Percentiles rank a stretch among this genome's conserved stretches.
Evolutionary conservation across 176 grass and related monocot genomes (phyloP).

Genomic region (Microstegium vimineum): DNA sequence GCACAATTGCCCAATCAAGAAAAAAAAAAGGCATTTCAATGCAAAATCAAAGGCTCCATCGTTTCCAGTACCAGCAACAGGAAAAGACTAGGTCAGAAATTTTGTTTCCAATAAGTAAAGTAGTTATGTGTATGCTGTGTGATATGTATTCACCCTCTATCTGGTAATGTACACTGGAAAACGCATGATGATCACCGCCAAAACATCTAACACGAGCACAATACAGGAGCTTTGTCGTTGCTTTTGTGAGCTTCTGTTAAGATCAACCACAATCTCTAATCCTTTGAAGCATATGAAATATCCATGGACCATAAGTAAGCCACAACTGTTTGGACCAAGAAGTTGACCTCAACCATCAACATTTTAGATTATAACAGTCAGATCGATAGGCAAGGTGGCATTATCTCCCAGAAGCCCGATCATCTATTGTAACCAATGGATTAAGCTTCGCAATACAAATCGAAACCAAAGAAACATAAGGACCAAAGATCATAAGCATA

Average conservation of each 20-base stretch:
- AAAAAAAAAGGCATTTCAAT: background rate
- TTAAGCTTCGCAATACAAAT: constrained; percentile 1
- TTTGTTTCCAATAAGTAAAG: background rate
- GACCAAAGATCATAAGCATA: background rate
- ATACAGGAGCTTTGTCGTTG: too few relatives aligned
- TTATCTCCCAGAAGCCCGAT: constrained; percentile 14
- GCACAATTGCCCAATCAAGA: background rate
- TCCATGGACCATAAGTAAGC: background rate
- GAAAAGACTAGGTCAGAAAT: background rate
- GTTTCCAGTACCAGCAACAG: background rate
- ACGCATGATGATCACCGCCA: background rate
- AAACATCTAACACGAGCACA: too few relatives aligned
- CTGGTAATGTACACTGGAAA: constrained; percentile 5
- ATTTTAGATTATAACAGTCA: too few relatives aligned
- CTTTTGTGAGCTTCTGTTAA: background rate
- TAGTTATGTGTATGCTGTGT: background rate
- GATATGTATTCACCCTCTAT: background rate
- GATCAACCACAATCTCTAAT: background rate
- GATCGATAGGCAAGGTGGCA: constrained; percentile 21
- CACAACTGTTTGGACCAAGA: background rate
- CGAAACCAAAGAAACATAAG: background rate
- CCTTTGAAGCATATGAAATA: background rate
- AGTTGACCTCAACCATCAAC: background rate
- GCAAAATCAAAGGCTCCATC: background rate
- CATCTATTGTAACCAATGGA: constrained; percentile 4